Evolutionary conservation across 768 basidiomycete species (phyloP).

Genomic region (Pleurotus giganteus): DNA sequence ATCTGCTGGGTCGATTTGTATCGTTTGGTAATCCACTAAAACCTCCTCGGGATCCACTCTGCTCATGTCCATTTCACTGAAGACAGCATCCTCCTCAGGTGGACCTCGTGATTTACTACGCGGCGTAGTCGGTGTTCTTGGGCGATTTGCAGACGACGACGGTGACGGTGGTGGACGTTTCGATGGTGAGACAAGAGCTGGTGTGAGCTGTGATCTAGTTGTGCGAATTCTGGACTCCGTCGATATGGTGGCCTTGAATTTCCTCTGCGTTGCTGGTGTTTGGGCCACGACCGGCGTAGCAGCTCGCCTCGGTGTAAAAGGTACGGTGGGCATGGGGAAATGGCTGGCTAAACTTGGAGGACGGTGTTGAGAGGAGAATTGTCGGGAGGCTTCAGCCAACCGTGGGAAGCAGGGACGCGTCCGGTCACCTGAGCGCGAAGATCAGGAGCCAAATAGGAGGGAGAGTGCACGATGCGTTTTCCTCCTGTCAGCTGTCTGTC

Average conservation of each 20-base stretch:
- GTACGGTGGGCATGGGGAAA: background rate
- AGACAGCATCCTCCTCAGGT: slow-evolving; percentile 39
- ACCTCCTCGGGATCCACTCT: slow-evolving; percentile 73
- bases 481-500: too few relatives aligned
- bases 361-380: background rate
- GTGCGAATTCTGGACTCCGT: slow-evolving; percentile 32
- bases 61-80: slow-evolving; percentile 75
- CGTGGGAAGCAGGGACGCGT: too few relatives aligned
- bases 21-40: slow-evolving; percentile 70
- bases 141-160: slow-evolving; percentile 31
- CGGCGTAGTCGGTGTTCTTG: slow-evolving; percentile 55
- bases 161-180: slow-evolving; percentile 29
- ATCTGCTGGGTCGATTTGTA: slow-evolving; percentile 57
- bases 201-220: slow-evolving; percentile 26
- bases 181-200: slow-evolving; percentile 56
- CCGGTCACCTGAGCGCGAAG: too few relatives aligned
- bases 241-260: slow-evolving; percentile 57
- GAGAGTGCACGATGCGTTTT: too few relatives aligned
- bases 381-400: background rate
- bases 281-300: slow-evolving; percentile 6
- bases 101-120: slow-evolving; percentile 41
- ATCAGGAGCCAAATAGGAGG: too few relatives aligned
- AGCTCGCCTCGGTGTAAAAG: slow-evolving; percentile 5
- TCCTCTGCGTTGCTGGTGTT: slow-evolving; percentile 49
- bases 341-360: background rate